phyloP scores from a whole-genome alignment of 2,329 filamentous ascomycete species.

The Alternaria consortialis region DNA sequence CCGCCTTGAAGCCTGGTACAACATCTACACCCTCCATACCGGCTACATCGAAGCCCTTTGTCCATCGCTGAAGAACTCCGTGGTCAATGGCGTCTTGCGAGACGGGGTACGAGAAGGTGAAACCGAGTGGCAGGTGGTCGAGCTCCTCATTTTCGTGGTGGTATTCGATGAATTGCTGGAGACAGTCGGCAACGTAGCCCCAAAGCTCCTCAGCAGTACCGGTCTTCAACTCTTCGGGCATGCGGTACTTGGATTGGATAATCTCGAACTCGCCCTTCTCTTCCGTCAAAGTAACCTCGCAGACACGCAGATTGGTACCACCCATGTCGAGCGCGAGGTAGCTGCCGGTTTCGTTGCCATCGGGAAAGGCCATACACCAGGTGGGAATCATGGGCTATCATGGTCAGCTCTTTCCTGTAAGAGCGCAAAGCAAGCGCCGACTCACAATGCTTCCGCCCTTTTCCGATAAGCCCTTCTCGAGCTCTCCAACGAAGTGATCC shows the following conservation, averaged over 20 bases:
- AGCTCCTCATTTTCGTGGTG: conserved; percentile 76
- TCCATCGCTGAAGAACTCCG: conserved; percentile 93
- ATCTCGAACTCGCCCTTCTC: conserved; percentile 94
- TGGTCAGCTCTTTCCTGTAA: conserved; percentile 75
- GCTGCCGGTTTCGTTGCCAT: conserved; percentile 85
- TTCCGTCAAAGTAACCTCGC: conserved; percentile 88
- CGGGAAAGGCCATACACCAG: conserved; percentile 92
- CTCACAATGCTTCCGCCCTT: conserved; percentile 93
- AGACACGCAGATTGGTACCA: conserved; percentile 93
- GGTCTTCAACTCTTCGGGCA: conserved; percentile 93
- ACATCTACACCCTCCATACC: conserved; percentile 92
- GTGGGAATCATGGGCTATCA: conserved; percentile 94
- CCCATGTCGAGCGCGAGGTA: conserved; percentile 95
- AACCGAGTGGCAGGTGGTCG: conserved; percentile 79
- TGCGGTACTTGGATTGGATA: conserved; percentile 94
- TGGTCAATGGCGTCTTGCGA: conserved; percentile 94
- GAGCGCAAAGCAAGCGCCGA: conserved; percentile 70
- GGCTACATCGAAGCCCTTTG: conserved; percentile 94
- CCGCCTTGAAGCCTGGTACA: conserved; percentile 85
- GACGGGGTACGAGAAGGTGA: conserved; percentile 96
- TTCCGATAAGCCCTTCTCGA: conserved; percentile 84
- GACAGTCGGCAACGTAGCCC: conserved; percentile 93
- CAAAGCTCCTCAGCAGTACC: conserved; percentile 87
- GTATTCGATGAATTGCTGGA: conserved; percentile 89
- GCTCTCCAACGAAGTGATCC: conserved; percentile 86